These are phyloP conservation scores for Cicer yamashitae DNA, from an alignment of 306 rosid genomes.

Conservation along the genomic window DNA sequence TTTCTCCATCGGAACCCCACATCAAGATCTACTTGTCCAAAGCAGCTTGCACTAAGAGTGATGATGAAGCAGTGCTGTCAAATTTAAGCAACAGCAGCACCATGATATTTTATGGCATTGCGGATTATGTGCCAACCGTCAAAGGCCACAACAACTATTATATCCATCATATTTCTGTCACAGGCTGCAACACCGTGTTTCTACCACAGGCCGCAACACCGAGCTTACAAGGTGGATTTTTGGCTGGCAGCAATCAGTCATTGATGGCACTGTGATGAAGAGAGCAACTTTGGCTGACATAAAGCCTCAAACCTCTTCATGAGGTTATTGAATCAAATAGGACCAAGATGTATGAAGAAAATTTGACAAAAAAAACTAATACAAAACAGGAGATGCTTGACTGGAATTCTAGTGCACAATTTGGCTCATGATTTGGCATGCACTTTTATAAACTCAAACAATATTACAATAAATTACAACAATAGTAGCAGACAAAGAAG, in stretches of 20 bases:
- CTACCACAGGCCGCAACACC: neutral
- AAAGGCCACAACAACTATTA: neutral
- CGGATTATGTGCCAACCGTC: neutral
- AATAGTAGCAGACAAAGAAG: constrained; percentile 35
- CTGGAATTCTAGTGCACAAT: constrained; percentile 31
- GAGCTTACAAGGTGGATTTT: neutral
- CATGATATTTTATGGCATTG: neutral
- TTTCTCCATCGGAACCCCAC: constrained; percentile 73
- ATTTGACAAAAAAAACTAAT: neutral
- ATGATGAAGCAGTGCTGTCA: neutral
- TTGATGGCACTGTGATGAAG: constrained; percentile 33
- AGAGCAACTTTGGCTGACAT: constrained; percentile 39
- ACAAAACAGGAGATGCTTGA: constrained; percentile 31
- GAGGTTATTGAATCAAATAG: constrained; percentile 38
- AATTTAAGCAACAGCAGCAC: neutral
- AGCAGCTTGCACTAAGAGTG: constrained; percentile 44
- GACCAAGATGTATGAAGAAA: constrained; percentile 32
- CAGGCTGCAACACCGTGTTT: neutral
- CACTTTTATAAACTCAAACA: constrained; percentile 29
- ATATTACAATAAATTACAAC: constrained; percentile 19
- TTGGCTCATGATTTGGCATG: constrained; percentile 32
- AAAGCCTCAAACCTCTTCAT: constrained; percentile 49
- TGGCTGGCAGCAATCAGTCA: neutral
- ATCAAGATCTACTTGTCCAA: constrained; percentile 55
- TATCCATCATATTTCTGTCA: neutral